These are phyloP conservation scores for Linum lewisii DNA, from an alignment of 345 rosid species.

Conservation along the genomic window DNA sequence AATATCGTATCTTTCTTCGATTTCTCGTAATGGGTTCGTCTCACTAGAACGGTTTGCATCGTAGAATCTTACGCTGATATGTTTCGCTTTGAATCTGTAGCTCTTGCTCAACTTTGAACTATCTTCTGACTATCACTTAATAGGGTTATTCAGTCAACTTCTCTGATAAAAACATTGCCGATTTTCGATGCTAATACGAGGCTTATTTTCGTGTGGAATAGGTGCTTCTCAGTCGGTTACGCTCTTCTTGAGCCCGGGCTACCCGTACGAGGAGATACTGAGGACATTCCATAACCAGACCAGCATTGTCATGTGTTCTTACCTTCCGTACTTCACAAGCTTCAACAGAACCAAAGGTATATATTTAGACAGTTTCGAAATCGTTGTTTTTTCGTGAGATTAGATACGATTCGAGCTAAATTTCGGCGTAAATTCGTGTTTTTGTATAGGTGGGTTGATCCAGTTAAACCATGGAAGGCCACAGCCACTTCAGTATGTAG, in stretches of 20 bases:
- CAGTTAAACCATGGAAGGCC: conserved; percentile 85
- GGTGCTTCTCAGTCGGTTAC: conserved; percentile 73
- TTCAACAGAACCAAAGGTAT: conserved; percentile 70
- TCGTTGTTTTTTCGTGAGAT: no score
- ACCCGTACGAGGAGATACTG: conserved; percentile 84
- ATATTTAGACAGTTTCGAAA: no score
- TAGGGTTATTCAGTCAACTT: no score
- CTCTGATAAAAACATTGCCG: no score
- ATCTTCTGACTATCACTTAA: neutral
- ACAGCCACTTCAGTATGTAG: conserved; percentile 93
- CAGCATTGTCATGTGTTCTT: conserved; percentile 74
- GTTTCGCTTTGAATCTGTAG: no score
- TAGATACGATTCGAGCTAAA: no score
- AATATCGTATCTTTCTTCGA: no score
- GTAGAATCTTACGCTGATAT: conserved; percentile 6
- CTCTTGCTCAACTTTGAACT: no score
- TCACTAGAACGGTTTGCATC: no score
- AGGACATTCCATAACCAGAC: conserved; percentile 87
- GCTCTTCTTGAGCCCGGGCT: conserved; percentile 88
- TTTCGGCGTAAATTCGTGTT: conserved; percentile 10
- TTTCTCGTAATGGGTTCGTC: no score
- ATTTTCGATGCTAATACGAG: conserved; percentile 6
- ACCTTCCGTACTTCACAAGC: conserved; percentile 52
- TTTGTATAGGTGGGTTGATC: conserved; percentile 77
- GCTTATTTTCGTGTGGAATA: conserved; percentile 14